Base-by-base conservation (phyloP, 306 rosid species). In the Lathyrus aphaca region DNA sequence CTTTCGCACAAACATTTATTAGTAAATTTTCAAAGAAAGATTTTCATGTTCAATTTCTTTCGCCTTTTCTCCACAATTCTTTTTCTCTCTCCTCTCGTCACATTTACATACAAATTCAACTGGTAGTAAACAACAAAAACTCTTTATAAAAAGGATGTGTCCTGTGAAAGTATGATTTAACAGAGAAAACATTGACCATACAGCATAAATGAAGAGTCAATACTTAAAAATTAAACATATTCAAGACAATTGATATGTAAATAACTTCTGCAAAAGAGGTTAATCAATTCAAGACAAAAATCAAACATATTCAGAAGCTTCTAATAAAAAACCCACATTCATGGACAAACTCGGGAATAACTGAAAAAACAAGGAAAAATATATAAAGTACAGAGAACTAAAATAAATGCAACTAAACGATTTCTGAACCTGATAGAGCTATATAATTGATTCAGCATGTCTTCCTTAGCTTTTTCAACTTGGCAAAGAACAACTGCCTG, bases 401-500 rank as follows among this genome's bases (percentile, higher is more conserved):
- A 55, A 64, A 59, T 1, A 74, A 59, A 68, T 58, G 55, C 19
- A 53, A 17, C 11, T 60, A 77, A 55, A 78, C 35, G 66, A 68
- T 17, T 66, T 66, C 30, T 27, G 39, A 75, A 93, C 98, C 97
- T 93, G 90, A 93, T 71, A 61, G 91, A 88, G 81, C 98, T 93
- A 79, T 93, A 93, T 79, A 93, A 84, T 74, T 90, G 98, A 81
- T 86, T 93, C 43, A 93, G 83, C 98, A 93, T 90, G 74, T 93
- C 98, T 77, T 93, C 98, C 88, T 93, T 93, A 2, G 98, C 97
- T 37, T 93, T 93, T 77, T 93, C 98, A 62, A 93, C 98, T 88
- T 90, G 98, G 78, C 90, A 93, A 75, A 93, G 97, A 56, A 93
- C 98, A 82, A 93, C 88, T 13, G 98, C 98, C 98, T 93, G 92